Percentiles rank a stretch among this genome's conserved stretches.
Evolutionary conservation across 2,329 filamentous ascomycete genomes (phyloP).

Genomic region (Leptographium procerum): DNA sequence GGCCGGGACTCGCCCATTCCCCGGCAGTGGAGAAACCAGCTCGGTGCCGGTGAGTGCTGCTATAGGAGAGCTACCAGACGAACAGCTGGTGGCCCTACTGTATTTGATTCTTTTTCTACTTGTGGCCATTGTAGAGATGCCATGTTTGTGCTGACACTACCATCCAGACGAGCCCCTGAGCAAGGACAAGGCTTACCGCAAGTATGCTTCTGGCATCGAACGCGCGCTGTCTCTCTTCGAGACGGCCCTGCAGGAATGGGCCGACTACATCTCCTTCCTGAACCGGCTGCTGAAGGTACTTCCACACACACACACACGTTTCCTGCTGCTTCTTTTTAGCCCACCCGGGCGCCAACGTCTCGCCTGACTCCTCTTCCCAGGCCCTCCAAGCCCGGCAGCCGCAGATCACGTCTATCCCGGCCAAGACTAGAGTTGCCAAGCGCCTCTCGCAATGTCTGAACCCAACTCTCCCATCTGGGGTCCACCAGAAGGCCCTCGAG

Average conservation of each 20-base stretch:
- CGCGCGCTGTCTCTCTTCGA: constrained; percentile 84
- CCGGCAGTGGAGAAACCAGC: constrained; percentile 65
- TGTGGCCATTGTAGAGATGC: background rate
- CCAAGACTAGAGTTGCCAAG: constrained; percentile 75
- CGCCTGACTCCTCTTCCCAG: no score
- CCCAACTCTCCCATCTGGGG: constrained; percentile 82
- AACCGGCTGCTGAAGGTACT: constrained; percentile 82
- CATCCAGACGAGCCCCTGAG: constrained; percentile 40
- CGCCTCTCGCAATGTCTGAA: constrained; percentile 92
- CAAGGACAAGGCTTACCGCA: constrained; percentile 63
- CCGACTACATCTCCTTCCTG: constrained; percentile 96
- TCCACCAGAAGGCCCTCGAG: constrained; percentile 94
- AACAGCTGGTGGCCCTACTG: no score
- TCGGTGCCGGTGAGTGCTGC: constrained; percentile 59
- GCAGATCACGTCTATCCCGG: constrained; percentile 61
- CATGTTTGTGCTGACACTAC: constrained; percentile 7
- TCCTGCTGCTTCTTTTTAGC: background rate
- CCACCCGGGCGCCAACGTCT: background rate
- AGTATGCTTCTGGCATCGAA: constrained; percentile 83
- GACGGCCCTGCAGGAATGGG: constrained; percentile 92
- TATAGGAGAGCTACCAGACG: background rate
- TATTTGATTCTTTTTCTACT: no score
- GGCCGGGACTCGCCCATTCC: constrained; percentile 66
- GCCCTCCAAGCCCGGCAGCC: constrained; percentile 78
- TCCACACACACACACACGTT: background rate